Conservation (phyloP, 73 alveolate species). For the Paramecium octaurelia region DNA sequence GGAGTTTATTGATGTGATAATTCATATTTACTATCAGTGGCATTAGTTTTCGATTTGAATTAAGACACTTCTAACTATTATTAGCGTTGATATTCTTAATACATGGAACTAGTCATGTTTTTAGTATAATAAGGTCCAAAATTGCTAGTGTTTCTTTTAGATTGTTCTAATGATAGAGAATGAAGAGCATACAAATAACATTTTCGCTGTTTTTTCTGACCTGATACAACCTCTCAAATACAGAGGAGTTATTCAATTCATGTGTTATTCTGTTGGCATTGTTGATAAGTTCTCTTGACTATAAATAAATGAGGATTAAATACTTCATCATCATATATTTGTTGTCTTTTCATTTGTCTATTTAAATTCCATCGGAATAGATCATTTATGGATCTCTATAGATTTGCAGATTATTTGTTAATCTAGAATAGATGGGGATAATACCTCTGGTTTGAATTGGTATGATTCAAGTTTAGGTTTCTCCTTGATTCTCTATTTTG, state of each 20-base stretch:
- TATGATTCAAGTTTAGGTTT: background rate
- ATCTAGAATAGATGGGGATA: background rate
- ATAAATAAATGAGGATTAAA: background rate
- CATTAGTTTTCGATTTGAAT: background rate
- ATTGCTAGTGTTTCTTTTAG: slow-evolving; percentile 41
- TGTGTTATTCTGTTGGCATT: slow-evolving; percentile 22
- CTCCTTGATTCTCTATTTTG: background rate
- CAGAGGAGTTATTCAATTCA: background rate
- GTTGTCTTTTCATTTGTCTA: background rate
- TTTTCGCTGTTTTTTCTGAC: slow-evolving; percentile 28
- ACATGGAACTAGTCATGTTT: slow-evolving; percentile 16
- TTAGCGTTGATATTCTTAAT: background rate
- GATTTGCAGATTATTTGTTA: background rate
- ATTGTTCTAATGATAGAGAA: background rate
- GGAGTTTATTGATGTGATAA: background rate
- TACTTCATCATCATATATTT: slow-evolving; percentile 42
- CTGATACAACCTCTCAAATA: background rate
- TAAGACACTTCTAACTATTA: background rate
- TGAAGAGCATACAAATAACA: background rate
- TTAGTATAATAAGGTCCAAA: slow-evolving; percentile 34
- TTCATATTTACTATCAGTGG: slow-evolving; percentile 1
- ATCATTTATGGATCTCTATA: slow-evolving; percentile 26
- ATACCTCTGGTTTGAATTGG: slow-evolving; percentile 26
- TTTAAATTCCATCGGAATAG: slow-evolving; percentile 16
- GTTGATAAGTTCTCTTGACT: background rate